A percentile compares a stretch with the other conserved stretches of the same genome.
These are phyloP conservation scores for Sarocladium oryzae DNA, from an alignment of 2,329 filamentous ascomycete genomes.

Conservation along the genomic window DNA sequence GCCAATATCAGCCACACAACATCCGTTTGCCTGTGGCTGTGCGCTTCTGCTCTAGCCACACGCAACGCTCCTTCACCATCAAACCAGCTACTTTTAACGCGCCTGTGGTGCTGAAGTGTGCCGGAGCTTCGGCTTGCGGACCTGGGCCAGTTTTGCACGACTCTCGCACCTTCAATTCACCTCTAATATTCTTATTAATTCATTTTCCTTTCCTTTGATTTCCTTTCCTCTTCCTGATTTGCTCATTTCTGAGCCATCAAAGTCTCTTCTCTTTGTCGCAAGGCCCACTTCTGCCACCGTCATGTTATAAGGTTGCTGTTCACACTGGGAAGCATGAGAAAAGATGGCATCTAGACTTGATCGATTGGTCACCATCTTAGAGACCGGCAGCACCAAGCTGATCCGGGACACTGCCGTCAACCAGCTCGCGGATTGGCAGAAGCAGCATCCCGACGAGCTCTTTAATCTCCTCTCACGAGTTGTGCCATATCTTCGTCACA, in stretches of 20 bases:
- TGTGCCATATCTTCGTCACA: constrained; percentile 90
- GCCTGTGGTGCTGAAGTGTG: not conserved
- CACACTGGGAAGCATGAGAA: constrained; percentile 22
- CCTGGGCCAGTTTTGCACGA: not conserved
- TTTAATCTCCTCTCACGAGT: constrained; percentile 92
- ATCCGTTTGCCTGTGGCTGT: not conserved
- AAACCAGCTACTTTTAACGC: not conserved
- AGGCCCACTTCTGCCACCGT: constrained; percentile 14
- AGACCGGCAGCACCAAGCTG: constrained; percentile 92
- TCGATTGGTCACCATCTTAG: constrained; percentile 82
- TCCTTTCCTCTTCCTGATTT: not conserved
- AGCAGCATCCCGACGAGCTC: constrained; percentile 93
- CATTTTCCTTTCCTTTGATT: not conserved
- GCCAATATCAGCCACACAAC: constrained; percentile 1
- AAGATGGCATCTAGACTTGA: constrained; percentile 65
- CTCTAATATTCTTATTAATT: not conserved
- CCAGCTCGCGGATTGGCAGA: constrained; percentile 95
- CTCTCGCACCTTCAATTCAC: not conserved
- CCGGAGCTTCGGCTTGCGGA: not conserved
- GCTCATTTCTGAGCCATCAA: not conserved
- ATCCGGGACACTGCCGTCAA: constrained; percentile 96
- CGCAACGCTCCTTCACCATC: not conserved
- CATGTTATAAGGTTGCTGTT: constrained; percentile 18
- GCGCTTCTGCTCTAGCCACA: constrained; percentile 1
- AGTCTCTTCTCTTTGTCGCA: not conserved